Conservation (phyloP, 2,329 filamentous ascomycete species). For the Ustulina deusta region DNA sequence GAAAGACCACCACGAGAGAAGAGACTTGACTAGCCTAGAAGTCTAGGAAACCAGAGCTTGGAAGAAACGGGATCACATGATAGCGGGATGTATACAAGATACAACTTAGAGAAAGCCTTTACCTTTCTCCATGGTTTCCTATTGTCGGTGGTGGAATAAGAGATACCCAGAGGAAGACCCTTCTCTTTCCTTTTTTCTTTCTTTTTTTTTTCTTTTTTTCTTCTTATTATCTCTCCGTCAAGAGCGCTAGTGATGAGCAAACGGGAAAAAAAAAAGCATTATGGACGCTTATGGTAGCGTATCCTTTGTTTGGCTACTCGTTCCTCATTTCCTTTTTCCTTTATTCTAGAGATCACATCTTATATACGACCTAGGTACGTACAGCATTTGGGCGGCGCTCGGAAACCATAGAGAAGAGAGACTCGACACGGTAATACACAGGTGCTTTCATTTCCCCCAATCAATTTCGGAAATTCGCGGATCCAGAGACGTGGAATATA, state of each 20-base stretch:
- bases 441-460: neutral
- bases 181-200: neutral
- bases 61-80: slow-evolving; percentile 22
- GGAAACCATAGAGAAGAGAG: slow-evolving; percentile 22
- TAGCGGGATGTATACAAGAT: slow-evolving; percentile 28
- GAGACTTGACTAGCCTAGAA: slow-evolving; percentile 21
- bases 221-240: neutral
- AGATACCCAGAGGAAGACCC: slow-evolving; percentile 34
- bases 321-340: slow-evolving; percentile 7
- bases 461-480: neutral
- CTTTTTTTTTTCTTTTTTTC: neutral
- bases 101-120: slow-evolving; percentile 25
- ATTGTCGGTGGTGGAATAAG: slow-evolving; percentile 28
- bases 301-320: neutral
- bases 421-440: slow-evolving; percentile 25
- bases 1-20: slow-evolving; percentile 7
- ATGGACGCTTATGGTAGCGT: slow-evolving; percentile 2
- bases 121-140: slow-evolving; percentile 10
- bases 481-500: neutral
- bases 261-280: neutral
- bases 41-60: slow-evolving; percentile 27
- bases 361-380: slow-evolving; percentile 30
- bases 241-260: neutral
- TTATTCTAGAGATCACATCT: slow-evolving; percentile 29
- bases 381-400: slow-evolving; percentile 35